phyloP scores from a whole-genome alignment of 352 stramenopile species.

The Pythium apleroticum region DNA sequence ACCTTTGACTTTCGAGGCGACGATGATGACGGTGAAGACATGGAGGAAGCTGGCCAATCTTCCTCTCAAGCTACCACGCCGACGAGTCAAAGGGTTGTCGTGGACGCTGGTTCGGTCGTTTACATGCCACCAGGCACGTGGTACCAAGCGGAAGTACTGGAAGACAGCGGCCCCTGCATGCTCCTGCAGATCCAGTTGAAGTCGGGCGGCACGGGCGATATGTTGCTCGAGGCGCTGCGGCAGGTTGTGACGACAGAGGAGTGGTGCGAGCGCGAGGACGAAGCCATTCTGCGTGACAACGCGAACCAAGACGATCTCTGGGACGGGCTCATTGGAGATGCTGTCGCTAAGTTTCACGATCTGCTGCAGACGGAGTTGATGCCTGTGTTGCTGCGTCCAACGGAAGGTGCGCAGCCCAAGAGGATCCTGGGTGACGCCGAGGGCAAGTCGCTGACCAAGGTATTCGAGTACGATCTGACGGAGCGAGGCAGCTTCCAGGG shows the following conservation, averaged over 20 bases:
- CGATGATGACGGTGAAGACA: slow-evolving; percentile 20
- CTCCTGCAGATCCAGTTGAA: slow-evolving; percentile 52
- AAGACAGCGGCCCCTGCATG: slow-evolving; percentile 6
- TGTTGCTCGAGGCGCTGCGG: slow-evolving; percentile 30
- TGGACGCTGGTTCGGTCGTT: slow-evolving; percentile 40
- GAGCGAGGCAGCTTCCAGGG: slow-evolving; percentile 10
- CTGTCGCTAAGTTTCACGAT: not conserved
- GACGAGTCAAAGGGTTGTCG: slow-evolving; percentile 10
- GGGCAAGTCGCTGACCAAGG: not conserved
- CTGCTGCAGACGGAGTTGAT: slow-evolving; percentile 11
- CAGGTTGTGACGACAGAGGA: slow-evolving; percentile 28
- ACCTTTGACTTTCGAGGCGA: slow-evolving; percentile 32
- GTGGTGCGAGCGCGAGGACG: slow-evolving; percentile 4
- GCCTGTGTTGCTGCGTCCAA: slow-evolving; percentile 8
- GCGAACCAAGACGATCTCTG: not conserved
- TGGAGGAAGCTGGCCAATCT: not conserved
- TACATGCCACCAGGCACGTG: slow-evolving; percentile 60
- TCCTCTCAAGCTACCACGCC: not conserved
- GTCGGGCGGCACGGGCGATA: slow-evolving; percentile 24
- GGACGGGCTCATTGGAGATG: not conserved
- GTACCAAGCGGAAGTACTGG: slow-evolving; percentile 34
- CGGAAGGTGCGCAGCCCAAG: not conserved
- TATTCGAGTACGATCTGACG: slow-evolving; percentile 19
- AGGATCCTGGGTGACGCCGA: not conserved
- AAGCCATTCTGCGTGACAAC: not conserved